Conservation (phyloP, 192 early-diverging fungal genomes). For the Coemansia sp. region DNA sequence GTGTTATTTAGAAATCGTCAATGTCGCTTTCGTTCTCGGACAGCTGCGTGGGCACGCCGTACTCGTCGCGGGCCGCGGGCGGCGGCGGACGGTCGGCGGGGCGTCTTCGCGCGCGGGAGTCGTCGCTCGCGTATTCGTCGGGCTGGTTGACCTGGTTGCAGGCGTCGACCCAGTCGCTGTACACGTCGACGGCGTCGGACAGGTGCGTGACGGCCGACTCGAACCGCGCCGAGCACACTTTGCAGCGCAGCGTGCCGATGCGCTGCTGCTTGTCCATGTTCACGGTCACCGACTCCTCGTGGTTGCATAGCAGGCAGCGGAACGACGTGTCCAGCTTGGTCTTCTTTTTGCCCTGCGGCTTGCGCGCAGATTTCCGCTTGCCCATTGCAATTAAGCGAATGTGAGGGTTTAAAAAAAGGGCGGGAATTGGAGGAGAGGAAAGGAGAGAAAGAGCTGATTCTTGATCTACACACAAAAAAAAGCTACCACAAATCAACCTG, state of each 20-base stretch:
- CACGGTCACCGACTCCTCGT: slow-evolving; percentile 72
- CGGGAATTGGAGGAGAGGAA: too few species aligned
- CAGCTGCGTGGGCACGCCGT: slow-evolving; percentile 26
- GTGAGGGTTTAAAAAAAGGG: too few species aligned
- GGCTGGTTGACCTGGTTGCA: slow-evolving; percentile 56
- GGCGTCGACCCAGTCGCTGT: slow-evolving; percentile 86
- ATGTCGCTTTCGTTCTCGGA: slow-evolving; percentile 33
- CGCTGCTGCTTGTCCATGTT: slow-evolving; percentile 65
- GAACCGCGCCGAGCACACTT: slow-evolving; percentile 70
- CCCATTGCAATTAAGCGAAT: too few species aligned
- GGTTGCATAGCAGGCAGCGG: slow-evolving; percentile 82
- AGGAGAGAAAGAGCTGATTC: too few species aligned
- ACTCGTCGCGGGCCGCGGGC: slow-evolving; percentile 12
- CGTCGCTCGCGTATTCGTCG: too few species aligned
- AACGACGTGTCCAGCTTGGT: slow-evolving; percentile 69
- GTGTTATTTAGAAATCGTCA: slow-evolving; percentile 19
- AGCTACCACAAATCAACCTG: background rate
- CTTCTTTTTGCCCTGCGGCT: slow-evolving; percentile 61
- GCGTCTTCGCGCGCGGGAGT: background rate
- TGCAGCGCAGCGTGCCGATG: slow-evolving; percentile 73
- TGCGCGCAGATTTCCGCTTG: slow-evolving; percentile 55
- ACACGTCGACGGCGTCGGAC: slow-evolving; percentile 81
- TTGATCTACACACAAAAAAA: too few species aligned
- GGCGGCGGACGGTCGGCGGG: background rate
- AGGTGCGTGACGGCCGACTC: slow-evolving; percentile 68